phyloP scores from a whole-genome alignment of 352 stramenopile genomes.

The Globisporangium viniferum region DNA sequence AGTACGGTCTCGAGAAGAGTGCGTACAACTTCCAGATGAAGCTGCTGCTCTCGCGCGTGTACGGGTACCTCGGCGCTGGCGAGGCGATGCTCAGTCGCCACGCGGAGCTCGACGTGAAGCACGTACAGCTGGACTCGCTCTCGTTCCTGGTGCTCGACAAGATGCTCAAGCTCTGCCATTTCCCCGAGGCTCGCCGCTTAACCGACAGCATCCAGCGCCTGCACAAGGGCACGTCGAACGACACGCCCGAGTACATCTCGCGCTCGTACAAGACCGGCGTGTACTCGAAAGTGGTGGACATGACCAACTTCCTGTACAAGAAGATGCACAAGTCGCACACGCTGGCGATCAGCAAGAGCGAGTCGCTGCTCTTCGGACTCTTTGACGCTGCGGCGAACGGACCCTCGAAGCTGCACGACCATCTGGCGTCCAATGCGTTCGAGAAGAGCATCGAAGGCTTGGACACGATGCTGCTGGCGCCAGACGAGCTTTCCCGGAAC shows the following conservation, averaged over 20 bases:
- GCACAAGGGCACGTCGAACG: constrained; percentile 50
- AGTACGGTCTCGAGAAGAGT: constrained; percentile 75
- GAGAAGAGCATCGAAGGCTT: constrained; percentile 31
- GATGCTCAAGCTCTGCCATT: constrained; percentile 58
- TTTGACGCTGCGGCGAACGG: constrained; percentile 44
- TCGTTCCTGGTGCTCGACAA: constrained; percentile 85
- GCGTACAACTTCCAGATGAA: constrained; percentile 91
- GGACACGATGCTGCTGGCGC: constrained; percentile 34
- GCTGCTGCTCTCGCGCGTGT: constrained; percentile 76
- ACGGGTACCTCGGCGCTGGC: constrained; percentile 66
- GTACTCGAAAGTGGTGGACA: constrained; percentile 82
- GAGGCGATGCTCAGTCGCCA: constrained; percentile 64
- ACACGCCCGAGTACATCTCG: constrained; percentile 81
- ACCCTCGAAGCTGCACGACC: constrained; percentile 41
- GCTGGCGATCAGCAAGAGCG: constrained; percentile 58
- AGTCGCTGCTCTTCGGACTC: constrained; percentile 57
- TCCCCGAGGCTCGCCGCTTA: constrained; percentile 48
- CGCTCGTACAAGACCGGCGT: constrained; percentile 79
- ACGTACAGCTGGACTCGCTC: constrained; percentile 83
- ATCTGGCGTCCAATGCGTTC: constrained; percentile 42
- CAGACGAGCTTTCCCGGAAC: constrained; percentile 54
- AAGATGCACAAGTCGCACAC: constrained; percentile 77
- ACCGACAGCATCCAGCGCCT: constrained; percentile 46
- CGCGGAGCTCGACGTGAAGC: constrained; percentile 80
- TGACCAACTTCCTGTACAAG: constrained; percentile 73